phyloP scores from a whole-genome alignment of 768 basidiomycete species.

The Rubroboletus pulcherrimus region DNA sequence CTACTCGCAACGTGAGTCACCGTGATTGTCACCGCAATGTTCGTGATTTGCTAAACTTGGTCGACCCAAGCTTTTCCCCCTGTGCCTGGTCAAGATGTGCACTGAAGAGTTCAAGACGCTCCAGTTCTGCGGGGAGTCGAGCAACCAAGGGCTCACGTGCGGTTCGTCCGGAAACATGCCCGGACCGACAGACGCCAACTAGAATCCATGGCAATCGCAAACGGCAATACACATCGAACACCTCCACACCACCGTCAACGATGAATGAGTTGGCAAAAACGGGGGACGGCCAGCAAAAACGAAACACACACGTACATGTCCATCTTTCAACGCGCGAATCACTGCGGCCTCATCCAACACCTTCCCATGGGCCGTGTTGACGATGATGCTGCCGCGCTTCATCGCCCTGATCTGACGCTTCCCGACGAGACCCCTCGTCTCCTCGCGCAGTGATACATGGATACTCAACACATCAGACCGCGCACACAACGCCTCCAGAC shows the following conservation, averaged over 20 bases:
- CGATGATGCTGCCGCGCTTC: constrained; percentile 73
- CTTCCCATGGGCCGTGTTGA: constrained; percentile 87
- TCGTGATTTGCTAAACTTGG: too few relatives aligned
- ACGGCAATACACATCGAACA: background rate
- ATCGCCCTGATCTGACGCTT: constrained; percentile 72
- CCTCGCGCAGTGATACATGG: constrained; percentile 72
- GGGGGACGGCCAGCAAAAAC: background rate
- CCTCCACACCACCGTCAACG: too few relatives aligned
- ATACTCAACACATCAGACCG: constrained; percentile 82
- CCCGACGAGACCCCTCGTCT: constrained; percentile 70
- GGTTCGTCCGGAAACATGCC: constrained; percentile 89
- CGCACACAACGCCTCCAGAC: constrained; percentile 56
- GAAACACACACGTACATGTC: constrained; percentile 59
- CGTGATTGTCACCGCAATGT: too few relatives aligned
- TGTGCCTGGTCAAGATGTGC: too few relatives aligned
- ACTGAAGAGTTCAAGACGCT: too few relatives aligned
- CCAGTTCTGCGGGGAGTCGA: too few relatives aligned
- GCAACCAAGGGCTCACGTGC: constrained; percentile 60
- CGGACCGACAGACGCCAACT: constrained; percentile 50
- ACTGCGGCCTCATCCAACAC: constrained; percentile 85
- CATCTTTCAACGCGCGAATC: constrained; percentile 79
- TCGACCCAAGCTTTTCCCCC: too few relatives aligned
- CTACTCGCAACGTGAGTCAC: too few relatives aligned
- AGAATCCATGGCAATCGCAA: background rate
- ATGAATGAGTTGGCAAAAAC: background rate